Evolutionary conservation across 192 early-diverging fungal genomes (phyloP).

Genomic region (Podila epicladia): DNA sequence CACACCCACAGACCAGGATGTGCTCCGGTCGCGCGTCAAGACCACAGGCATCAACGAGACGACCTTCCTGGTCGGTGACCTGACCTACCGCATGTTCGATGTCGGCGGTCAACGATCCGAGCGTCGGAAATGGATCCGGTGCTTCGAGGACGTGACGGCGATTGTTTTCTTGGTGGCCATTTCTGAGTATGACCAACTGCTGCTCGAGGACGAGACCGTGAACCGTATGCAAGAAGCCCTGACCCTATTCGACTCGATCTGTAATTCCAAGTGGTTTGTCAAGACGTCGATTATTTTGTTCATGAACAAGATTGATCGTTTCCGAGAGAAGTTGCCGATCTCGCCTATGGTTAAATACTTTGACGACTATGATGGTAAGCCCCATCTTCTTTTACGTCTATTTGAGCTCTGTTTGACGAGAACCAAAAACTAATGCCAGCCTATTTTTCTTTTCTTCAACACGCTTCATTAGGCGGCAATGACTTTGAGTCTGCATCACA

Average conservation of each 20-base stretch:
- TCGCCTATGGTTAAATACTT: conserved; percentile 92
- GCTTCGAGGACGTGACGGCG: conserved; percentile 96
- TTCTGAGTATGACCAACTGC: conserved; percentile 94
- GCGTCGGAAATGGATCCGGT: conserved; percentile 99
- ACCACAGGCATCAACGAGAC: conserved; percentile 97
- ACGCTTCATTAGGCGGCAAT: conserved; percentile 44
- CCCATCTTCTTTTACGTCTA: not conserved
- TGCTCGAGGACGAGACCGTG: conserved; percentile 95
- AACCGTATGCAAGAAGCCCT: conserved; percentile 97
- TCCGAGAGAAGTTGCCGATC: conserved; percentile 86
- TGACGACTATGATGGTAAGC: conserved; percentile 78
- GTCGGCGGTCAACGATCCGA: conserved; percentile 98
- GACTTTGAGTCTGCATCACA: conserved; percentile 79
- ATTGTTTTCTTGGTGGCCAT: conserved; percentile 97
- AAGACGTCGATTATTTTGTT: conserved; percentile 98
- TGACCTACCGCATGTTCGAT: conserved; percentile 97
- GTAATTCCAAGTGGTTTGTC: conserved; percentile 96
- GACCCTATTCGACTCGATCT: conserved; percentile 97
- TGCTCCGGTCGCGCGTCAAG: conserved; percentile 95
- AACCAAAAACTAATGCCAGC: no score
- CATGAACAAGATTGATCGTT: conserved; percentile 98
- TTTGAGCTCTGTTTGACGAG: no score
- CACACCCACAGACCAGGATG: conserved; percentile 94
- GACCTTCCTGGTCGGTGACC: conserved; percentile 87
- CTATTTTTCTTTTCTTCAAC: not conserved